phyloP scores from a whole-genome alignment of 2,329 filamentous ascomycete species.

The Ramularia collo-cygni region DNA sequence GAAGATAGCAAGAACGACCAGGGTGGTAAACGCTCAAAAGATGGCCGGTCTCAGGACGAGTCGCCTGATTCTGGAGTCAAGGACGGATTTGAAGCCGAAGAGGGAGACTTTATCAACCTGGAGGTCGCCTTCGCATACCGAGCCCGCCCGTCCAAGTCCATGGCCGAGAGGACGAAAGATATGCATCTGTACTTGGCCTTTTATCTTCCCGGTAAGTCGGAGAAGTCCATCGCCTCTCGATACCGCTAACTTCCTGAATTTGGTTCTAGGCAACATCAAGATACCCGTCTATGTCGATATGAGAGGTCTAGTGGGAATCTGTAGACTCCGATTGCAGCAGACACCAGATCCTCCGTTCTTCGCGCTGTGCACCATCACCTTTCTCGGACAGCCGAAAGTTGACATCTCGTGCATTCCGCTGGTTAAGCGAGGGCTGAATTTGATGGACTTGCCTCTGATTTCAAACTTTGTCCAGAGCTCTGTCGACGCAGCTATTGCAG shows the following conservation, averaged over 20 bases:
- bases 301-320: slow-evolving; percentile 62
- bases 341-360: slow-evolving; percentile 73
- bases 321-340: slow-evolving; percentile 63
- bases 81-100: slow-evolving; percentile 66
- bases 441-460: slow-evolving; percentile 70
- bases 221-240: no score
- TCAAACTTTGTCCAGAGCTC: slow-evolving; percentile 69
- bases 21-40: slow-evolving; percentile 22
- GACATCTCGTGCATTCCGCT: slow-evolving; percentile 64
- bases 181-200: slow-evolving; percentile 67
- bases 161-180: slow-evolving; percentile 60
- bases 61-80: slow-evolving; percentile 29
- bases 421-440: slow-evolving; percentile 60
- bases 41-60: slow-evolving; percentile 16
- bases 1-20: slow-evolving; percentile 32
- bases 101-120: slow-evolving; percentile 71
- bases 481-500: slow-evolving; percentile 64
- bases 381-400: slow-evolving; percentile 68
- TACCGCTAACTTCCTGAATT: no score
- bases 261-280: slow-evolving; percentile 45
- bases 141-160: slow-evolving; percentile 51
- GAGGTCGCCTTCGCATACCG: slow-evolving; percentile 70
- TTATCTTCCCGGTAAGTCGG: slow-evolving; percentile 41
- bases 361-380: slow-evolving; percentile 65
- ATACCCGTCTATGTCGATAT: slow-evolving; percentile 69